These are phyloP conservation scores for Neurospora africana DNA, from an alignment of 495 filamentous ascomycete species.

Conservation along the genomic window DNA sequence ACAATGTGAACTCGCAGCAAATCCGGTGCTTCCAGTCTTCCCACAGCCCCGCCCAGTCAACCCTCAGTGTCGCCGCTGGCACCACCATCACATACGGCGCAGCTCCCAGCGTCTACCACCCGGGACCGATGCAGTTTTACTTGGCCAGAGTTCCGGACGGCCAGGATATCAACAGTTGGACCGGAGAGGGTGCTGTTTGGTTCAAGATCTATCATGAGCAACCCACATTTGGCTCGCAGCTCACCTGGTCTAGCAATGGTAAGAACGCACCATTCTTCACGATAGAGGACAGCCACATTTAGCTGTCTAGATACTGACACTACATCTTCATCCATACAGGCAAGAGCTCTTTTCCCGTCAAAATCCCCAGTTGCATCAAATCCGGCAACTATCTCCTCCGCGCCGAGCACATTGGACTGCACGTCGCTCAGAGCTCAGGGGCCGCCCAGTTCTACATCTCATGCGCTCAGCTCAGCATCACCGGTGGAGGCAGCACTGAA, in stretches of 20 bases:
- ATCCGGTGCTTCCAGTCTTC: constrained; percentile 38
- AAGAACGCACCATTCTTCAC: background rate
- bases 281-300: background rate
- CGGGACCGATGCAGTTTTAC: constrained; percentile 34
- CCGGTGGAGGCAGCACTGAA: constrained; percentile 29
- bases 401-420: constrained; percentile 47
- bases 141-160: constrained; percentile 39
- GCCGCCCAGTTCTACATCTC: constrained; percentile 44
- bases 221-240: constrained; percentile 24
- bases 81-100: constrained; percentile 32
- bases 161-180: constrained; percentile 29
- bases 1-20: constrained; percentile 30
- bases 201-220: constrained; percentile 46
- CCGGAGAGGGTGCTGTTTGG: constrained; percentile 37
- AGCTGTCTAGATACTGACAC: background rate
- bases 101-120: constrained; percentile 33
- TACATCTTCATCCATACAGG: constrained; percentile 8
- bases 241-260: constrained; percentile 34
- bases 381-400: constrained; percentile 48
- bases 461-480: constrained; percentile 30
- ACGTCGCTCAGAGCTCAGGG: constrained; percentile 29
- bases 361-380: constrained; percentile 37
- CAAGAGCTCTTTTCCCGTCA: constrained; percentile 23
- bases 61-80: constrained; percentile 30
- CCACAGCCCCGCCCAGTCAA: constrained; percentile 19